phyloP scores from a whole-genome alignment of 176 grass and related monocot genomes.

The Lolium perenne region DNA sequence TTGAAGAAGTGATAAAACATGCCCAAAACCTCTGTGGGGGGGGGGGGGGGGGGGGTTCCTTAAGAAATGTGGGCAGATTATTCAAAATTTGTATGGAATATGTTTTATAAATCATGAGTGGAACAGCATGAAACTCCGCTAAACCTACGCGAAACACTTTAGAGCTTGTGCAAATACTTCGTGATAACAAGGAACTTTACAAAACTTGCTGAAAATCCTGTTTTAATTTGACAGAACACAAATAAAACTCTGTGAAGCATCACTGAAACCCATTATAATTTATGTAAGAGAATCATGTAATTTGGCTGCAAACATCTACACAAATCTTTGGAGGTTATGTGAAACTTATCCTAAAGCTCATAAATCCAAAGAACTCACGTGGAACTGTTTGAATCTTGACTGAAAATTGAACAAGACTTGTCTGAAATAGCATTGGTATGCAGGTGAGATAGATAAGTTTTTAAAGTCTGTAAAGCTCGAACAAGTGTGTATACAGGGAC shows the following conservation, averaged over 20 bases:
- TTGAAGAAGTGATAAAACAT: conserved; percentile 22
- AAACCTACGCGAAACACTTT: conserved; percentile 4
- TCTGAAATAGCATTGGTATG: conserved; percentile 13
- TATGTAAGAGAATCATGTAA: neutral
- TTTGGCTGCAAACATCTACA: neutral
- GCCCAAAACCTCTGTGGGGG: neutral
- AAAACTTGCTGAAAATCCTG: neutral
- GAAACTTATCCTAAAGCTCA: neutral
- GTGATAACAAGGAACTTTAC: conserved; percentile 1
- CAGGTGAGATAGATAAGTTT: neutral
- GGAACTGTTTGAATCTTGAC: neutral
- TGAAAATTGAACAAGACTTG: neutral
- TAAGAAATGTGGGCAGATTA: neutral
- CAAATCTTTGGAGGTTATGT: neutral
- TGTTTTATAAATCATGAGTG: neutral
- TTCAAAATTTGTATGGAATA: conserved; percentile 1
- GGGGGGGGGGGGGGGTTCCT: neutral
- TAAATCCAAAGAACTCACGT: neutral
- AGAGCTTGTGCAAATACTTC: neutral
- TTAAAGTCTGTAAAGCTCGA: conserved; percentile 1
- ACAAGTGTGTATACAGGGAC: neutral
- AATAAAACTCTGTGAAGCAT: conserved; percentile 1
- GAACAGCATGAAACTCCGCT: neutral
- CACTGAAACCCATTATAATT: neutral
- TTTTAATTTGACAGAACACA: conserved; percentile 16